Percentiles rank a stretch among this genome's conserved stretches.
phyloP scores from a whole-genome alignment of 2,329 filamentous ascomycete genomes.

The Penicillium sp. region DNA sequence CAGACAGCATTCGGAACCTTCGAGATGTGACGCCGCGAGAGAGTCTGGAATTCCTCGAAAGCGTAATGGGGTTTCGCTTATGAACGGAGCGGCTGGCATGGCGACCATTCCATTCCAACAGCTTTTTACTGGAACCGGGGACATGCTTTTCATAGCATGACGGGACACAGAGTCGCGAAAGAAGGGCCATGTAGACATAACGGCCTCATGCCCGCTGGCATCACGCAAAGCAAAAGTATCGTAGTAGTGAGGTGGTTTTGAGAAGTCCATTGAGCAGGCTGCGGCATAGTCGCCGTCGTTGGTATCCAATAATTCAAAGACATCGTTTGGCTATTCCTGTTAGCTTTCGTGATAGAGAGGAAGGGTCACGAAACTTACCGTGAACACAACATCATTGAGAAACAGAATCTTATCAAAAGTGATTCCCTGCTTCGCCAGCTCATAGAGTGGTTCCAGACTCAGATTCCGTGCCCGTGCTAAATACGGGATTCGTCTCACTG shows the following conservation, averaged over 20 bases:
- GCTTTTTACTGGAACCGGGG: slow-evolving; percentile 59
- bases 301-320: slow-evolving; percentile 57
- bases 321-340: slow-evolving; percentile 47
- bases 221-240: slow-evolving; percentile 73
- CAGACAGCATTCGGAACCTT: slow-evolving; percentile 77
- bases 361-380: slow-evolving; percentile 26
- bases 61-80: slow-evolving; percentile 41
- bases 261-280: slow-evolving; percentile 70
- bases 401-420: slow-evolving; percentile 60
- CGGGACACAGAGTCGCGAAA: slow-evolving; percentile 52
- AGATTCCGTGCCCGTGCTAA: slow-evolving; percentile 63
- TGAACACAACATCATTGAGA: slow-evolving; percentile 51
- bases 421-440: slow-evolving; percentile 51
- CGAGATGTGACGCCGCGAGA: slow-evolving; percentile 55
- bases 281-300: slow-evolving; percentile 61
- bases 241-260: slow-evolving; percentile 66
- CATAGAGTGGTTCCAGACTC: slow-evolving; percentile 59
- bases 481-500: slow-evolving; percentile 67
- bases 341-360: neutral
- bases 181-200: slow-evolving; percentile 67
- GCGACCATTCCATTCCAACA: slow-evolving; percentile 65
- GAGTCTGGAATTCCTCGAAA: slow-evolving; percentile 65
- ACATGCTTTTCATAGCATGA: slow-evolving; percentile 51
- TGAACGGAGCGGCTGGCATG: slow-evolving; percentile 25
- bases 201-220: slow-evolving; percentile 59